Base-by-base conservation (phyloP, 495 filamentous ascomycete genomes). In the Talaromyces trachyspermus region DNA sequence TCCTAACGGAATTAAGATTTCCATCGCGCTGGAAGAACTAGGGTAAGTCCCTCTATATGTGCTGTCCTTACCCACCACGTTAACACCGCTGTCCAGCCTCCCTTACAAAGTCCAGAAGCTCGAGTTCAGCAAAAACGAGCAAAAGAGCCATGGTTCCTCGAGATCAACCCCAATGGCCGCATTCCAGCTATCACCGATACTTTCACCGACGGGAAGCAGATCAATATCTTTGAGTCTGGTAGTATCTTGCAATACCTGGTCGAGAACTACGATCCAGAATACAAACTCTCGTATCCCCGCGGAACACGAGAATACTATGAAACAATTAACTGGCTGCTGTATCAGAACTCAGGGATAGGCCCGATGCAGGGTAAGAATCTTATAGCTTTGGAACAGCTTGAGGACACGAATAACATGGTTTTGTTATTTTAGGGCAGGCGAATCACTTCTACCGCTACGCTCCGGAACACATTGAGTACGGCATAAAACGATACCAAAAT, bases 101-200 rank as follows among this genome's bases (percentile, higher is more conserved):
- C 74, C 81, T 33, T 91, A 88, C 59, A 69, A 71, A 48, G 71
- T 80, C 25, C 76, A 83, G 48, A 77, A 75, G 27, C 81, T 95
- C 54, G 75, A 84, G 19, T 72, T 95, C 33, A 62, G 57, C 52
- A 86, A 84, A 56, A 85, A 88, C 54, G 70, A 61, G 5, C 90
- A 95, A 95, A 92, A 55, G 78, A 91, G 64, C 75, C 76, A 46
- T 94, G 86, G 86, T 96, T 91, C 70, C 76, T 95, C 32, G 80
- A 79, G 29, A 92, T 96, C 64, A 95, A 95, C 67, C 90, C 90
- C 44, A 95, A 96, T 59, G 90, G 90, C 54, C 87, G 91, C 48
- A 95, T 95, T 55, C 90, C 90, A n/a, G 90, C 90, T 12, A 54
- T 96, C 19, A 90, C 85, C 19, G 91, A 95, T 61, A 80, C 75